Percentiles rank a stretch among this genome's conserved stretches.
These are phyloP conservation scores for Daldinia vernicosa DNA, from an alignment of 495 filamentous ascomycete genomes.

Conservation along the genomic window DNA sequence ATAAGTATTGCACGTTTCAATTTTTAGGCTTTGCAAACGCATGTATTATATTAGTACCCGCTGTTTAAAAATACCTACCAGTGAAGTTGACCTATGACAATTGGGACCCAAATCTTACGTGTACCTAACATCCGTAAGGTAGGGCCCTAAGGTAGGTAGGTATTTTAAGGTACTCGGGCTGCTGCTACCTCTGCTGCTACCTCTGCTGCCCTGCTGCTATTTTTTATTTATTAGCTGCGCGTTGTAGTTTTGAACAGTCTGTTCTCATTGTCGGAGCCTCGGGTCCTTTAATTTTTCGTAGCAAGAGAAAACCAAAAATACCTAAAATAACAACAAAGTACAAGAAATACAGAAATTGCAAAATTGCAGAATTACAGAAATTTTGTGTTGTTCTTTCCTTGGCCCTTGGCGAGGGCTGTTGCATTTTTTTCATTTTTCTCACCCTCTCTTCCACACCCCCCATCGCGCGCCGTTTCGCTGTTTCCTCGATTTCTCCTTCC, in stretches of 20 bases:
- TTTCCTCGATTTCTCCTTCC: constrained; percentile 27
- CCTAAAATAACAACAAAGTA: constrained; percentile 1
- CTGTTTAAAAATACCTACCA: constrained; percentile 34
- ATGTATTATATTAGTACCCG: constrained; percentile 16
- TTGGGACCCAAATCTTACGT: constrained; percentile 24
- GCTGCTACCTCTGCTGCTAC: too few relatives aligned
- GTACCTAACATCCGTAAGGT: constrained; percentile 9
- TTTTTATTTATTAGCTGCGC: constrained; percentile 4
- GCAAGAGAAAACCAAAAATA: not conserved
- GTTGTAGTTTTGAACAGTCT: constrained; percentile 17
- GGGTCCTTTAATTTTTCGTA: not conserved
- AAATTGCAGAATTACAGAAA: not conserved
- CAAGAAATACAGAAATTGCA: not conserved
- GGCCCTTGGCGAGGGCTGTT: constrained; percentile 27
- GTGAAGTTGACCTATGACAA: constrained; percentile 13
- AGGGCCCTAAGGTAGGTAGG: not conserved
- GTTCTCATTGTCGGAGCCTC: constrained; percentile 16
- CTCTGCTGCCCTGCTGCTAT: constrained; percentile 8
- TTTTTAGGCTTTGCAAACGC: not conserved
- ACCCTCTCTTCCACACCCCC: constrained; percentile 3
- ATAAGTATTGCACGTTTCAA: not conserved
- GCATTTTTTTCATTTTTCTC: constrained; percentile 16
- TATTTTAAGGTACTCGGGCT: constrained; percentile 27
- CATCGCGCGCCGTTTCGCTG: not conserved
- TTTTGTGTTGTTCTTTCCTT: constrained; percentile 37